phyloP scores from a whole-genome alignment of 75 land plant genomes.

The Azolla pinnata region DNA sequence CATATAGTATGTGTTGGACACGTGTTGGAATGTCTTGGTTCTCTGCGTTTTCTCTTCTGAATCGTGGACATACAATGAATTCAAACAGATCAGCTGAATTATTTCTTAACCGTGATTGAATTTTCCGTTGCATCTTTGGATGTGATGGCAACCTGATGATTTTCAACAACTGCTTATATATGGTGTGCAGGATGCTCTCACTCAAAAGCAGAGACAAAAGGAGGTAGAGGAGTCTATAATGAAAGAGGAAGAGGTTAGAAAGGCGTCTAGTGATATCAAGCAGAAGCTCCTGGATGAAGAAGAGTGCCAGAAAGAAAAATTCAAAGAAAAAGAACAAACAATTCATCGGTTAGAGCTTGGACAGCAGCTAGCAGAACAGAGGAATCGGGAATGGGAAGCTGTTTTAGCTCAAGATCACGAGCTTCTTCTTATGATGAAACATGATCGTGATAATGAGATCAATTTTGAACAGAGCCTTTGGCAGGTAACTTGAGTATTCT shows the following conservation, averaged over 20 bases:
- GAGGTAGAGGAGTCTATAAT: constrained; percentile 4
- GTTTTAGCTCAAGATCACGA: constrained; percentile 20
- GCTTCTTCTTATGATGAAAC: constrained; percentile 19
- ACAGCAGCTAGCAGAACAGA: constrained; percentile 10
- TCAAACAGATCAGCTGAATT: too few relatives aligned
- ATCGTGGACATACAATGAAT: neutral
- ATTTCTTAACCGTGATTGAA: too few relatives aligned
- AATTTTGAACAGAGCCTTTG: constrained; percentile 11
- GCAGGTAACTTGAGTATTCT: constrained; percentile 19
- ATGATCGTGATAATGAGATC: constrained; percentile 26
- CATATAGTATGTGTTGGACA: neutral
- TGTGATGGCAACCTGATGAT: neutral
- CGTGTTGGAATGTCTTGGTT: neutral
- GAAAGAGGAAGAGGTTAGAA: constrained; percentile 3
- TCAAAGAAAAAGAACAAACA: neutral
- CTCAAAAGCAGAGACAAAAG: constrained; percentile 8
- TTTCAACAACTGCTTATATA: neutral
- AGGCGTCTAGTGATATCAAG: too few relatives aligned
- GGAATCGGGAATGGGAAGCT: constrained; percentile 16
- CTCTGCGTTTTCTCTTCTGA: neutral
- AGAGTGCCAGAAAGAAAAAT: constrained; percentile 4
- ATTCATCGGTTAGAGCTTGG: constrained; percentile 1
- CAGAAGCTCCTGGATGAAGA: constrained; percentile 4
- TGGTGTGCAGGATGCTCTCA: constrained; percentile 3
- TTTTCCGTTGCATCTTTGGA: neutral